Evolutionary conservation across 441 rosid genomes (phyloP), one percentile per base, ranked within the genome.

Genomic region (Heliophila coronopifolia): DNA sequence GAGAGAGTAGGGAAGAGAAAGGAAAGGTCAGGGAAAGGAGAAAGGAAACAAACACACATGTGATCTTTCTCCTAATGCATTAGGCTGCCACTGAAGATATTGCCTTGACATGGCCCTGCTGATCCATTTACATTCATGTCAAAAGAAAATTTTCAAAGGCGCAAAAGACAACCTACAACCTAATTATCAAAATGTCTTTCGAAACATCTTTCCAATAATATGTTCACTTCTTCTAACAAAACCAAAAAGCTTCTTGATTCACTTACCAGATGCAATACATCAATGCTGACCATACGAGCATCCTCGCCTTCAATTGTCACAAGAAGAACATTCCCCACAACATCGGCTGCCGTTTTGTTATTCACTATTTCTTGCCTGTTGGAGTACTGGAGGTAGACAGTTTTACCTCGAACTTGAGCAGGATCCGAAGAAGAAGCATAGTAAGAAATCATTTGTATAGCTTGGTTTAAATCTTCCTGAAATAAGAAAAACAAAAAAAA

Each of bases 41-140:
- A 88, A 85, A 81, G 97, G 71, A 86, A 90, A 93, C 99, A 86
- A 93, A 88, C 97, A 93, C 90, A 84, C 90, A 75, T 79, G 85
- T 55, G 94, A 84, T 84, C 94, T 88, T 86, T 93, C 94, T 80
- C 88, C 90, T 71, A 77, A 80, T 78, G 94, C 95, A 93, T 79
- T 78, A 93, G 73, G 88, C 96, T 83, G 96, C 99, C 91, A 93
- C 78, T 66, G 93, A 74, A 82, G 97, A 76, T 77, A 93, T 72
- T 88, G 81, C 88, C 95, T 81, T 83, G 99, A 82, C 80, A 93
- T 71, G 69, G 85, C 80, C 99, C 99, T 84, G 93, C 91, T 77
- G 85, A 92, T 93, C 79, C 99, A 89, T 93, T 85, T 71, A 80
- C 83, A 84, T 72, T 76, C 84, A 77, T 59, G 96, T 93, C 92